Evolutionary conservation across 768 basidiomycete species (phyloP).

Genomic region (Mycena polygramma): DNA sequence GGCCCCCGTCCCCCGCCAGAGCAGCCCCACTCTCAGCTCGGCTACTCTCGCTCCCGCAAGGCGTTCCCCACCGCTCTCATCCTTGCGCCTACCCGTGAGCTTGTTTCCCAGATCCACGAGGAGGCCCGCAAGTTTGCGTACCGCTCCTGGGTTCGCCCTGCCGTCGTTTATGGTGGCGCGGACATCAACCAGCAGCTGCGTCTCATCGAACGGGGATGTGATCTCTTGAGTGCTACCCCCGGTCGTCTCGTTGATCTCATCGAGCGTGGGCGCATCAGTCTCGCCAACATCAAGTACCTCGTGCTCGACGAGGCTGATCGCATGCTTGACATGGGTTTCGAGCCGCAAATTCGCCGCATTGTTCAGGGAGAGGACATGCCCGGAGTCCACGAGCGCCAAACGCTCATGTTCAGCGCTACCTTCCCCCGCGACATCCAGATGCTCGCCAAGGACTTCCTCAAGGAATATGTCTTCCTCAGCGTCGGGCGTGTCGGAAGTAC

Average conservation of each 20-base stretch:
- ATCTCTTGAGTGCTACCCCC: constrained; percentile 96
- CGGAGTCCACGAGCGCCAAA: constrained; percentile 90
- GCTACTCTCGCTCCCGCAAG: constrained; percentile 82
- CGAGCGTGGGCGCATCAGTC: constrained; percentile 96
- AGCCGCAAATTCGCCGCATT: constrained; percentile 98
- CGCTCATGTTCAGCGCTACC: constrained; percentile 99
- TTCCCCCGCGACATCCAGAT: constrained; percentile 99
- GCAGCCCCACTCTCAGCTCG: constrained; percentile 55
- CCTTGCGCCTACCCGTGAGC: constrained; percentile 97
- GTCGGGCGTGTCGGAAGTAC: constrained; percentile 99
- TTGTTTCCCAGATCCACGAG: constrained; percentile 99
- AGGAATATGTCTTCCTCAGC: constrained; percentile 98
- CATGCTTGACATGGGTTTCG: constrained; percentile 99
- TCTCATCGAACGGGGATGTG: constrained; percentile 95
- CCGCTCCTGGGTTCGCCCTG: constrained; percentile 98
- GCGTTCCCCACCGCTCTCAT: constrained; percentile 98
- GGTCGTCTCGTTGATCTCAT: constrained; percentile 98
- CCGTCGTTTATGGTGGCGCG: constrained; percentile 99
- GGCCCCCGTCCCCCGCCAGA: constrained; percentile 85
- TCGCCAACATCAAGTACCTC: constrained; percentile 96
- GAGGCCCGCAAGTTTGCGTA: constrained; percentile 99
- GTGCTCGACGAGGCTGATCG: constrained; percentile 99
- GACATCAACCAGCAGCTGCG: constrained; percentile 97
- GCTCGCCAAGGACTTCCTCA: constrained; percentile 95
- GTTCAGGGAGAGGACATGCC: constrained; percentile 99